Evolutionary conservation across 768 basidiomycete species (phyloP), one percentile per base, ranked within the genome.

Genomic region (Sarcomyxa edulis): DNA sequence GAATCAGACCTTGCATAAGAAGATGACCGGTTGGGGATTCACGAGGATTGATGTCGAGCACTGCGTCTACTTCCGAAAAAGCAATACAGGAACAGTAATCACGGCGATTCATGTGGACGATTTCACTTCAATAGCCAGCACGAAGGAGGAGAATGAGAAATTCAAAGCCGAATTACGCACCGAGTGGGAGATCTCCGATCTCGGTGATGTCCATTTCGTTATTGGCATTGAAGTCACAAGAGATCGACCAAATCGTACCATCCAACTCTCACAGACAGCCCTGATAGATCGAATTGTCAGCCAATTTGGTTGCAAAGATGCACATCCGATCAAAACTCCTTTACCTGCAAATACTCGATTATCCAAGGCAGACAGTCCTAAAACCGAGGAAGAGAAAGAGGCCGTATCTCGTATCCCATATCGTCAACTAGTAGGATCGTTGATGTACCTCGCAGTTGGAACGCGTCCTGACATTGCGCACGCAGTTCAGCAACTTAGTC

Each of bases 211-310:
- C 1, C 43, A 49, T 3, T 61, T 52, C 29, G 42, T 49, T 23
- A 37, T 74, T 1, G 67, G 69, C 1, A 65, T 73, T 14, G 53
- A 48, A 4, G 56, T 72, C 23, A 28, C 48, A 16, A 51, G 57
- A 0, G 55, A 68, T 18, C 47, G 48, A 4, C 7, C 25, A 2
- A 27, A 33, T 7, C 40, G 43, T 10, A 47, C 43, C 0, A 43
- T 63, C 3, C 14, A 14, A 4, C 29, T 64, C 0, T 49, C 48
- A 4, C 60, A 66, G 41, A 44, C 39, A 1, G 40, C 52, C 0
- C 59, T 61, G 33, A 53, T 65, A 10, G 48, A 59, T 22, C 22
- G 6, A 3, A n/a, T 36, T 5, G 20, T 36, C 19, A 7, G 6
- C 3, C 15, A 36, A n/a, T 36, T 36, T n/a, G 22, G 22, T 5